These are phyloP conservation scores for Globisporangium megalacanthum DNA, from an alignment of 352 stramenopile species.

Conservation along the genomic window DNA sequence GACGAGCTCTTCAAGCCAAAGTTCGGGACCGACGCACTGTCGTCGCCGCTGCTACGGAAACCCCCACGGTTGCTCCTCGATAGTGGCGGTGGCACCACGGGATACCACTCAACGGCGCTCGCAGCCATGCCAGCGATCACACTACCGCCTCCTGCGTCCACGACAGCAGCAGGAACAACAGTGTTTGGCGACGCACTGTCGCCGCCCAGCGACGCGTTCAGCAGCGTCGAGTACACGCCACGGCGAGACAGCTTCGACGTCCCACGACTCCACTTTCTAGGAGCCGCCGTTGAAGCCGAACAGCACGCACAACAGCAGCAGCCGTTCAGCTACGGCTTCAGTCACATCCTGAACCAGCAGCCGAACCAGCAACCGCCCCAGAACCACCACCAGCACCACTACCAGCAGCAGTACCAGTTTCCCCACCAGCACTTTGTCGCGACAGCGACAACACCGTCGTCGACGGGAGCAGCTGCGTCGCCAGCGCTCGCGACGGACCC, in stretches of 20 bases:
- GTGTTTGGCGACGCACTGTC: not conserved
- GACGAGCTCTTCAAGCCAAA: conserved; percentile 12
- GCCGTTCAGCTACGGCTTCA: not conserved
- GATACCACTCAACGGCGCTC: not conserved
- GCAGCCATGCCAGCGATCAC: not conserved
- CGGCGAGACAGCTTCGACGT: conserved; percentile 6
- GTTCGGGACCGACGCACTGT: conserved; percentile 9
- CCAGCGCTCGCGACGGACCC: not conserved
- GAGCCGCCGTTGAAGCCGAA: not conserved
- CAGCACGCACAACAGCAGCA: not conserved
- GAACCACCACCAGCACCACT: not conserved
- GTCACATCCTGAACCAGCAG: not conserved
- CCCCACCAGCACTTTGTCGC: not conserved
- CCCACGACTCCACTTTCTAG: not conserved
- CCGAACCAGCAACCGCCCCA: not conserved
- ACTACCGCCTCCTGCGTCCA: not conserved
- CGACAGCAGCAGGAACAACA: not conserved
- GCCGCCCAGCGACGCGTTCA: not conserved
- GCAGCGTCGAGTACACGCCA: not conserved
- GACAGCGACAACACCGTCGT: conserved; percentile 4
- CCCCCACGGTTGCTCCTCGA: not conserved
- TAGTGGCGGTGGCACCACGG: too few relatives aligned
- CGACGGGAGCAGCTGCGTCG: conserved; percentile 1
- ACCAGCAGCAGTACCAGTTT: not conserved
- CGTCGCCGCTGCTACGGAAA: conserved; percentile 14